phyloP scores from a whole-genome alignment of 2,329 filamentous ascomycete species.

The Penicillium sp. region DNA sequence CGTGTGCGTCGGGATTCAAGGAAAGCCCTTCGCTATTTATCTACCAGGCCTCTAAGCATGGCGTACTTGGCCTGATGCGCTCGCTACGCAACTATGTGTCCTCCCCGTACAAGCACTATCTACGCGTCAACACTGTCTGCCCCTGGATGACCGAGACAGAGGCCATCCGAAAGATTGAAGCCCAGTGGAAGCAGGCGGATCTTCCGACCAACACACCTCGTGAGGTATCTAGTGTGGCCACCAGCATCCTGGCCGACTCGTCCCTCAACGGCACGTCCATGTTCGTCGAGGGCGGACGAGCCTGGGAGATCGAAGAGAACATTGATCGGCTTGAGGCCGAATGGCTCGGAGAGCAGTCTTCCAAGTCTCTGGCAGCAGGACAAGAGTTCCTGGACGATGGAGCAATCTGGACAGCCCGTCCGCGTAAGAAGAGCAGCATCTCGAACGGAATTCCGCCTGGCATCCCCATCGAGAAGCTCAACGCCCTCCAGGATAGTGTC shows the following conservation, averaged over 20 bases:
- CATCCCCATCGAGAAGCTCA: conserved; percentile 20
- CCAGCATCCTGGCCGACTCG: conserved; percentile 39
- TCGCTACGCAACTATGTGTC: conserved; percentile 45
- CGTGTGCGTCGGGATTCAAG: conserved; percentile 55
- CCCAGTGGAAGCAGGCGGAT: conserved; percentile 41
- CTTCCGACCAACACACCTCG: conserved; percentile 46
- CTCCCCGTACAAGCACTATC: conserved; percentile 39
- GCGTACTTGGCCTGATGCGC: conserved; percentile 56
- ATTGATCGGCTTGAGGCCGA: conserved; percentile 46
- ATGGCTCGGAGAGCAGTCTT: conserved; percentile 50
- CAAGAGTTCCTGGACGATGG: conserved; percentile 39
- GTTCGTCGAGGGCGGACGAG: conserved; percentile 49
- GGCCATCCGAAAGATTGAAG: conserved; percentile 40
- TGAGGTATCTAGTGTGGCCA: conserved; percentile 47
- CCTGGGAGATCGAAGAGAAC: conserved; percentile 51
- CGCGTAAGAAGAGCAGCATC: conserved; percentile 24
- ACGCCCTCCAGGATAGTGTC: conserved; percentile 14
- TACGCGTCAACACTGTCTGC: conserved; percentile 51
- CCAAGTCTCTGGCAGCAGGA: conserved; percentile 38
- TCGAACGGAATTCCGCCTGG: conserved; percentile 24
- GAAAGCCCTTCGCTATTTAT: conserved; percentile 53
- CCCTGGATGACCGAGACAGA: conserved; percentile 51
- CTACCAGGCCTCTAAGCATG: conserved; percentile 56
- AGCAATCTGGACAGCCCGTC: conserved; percentile 26
- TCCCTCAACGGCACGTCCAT: conserved; percentile 47